Base-by-base conservation (phyloP, 805 yeast genomes). In the Wickerhamomyces sydowiorum region DNA sequence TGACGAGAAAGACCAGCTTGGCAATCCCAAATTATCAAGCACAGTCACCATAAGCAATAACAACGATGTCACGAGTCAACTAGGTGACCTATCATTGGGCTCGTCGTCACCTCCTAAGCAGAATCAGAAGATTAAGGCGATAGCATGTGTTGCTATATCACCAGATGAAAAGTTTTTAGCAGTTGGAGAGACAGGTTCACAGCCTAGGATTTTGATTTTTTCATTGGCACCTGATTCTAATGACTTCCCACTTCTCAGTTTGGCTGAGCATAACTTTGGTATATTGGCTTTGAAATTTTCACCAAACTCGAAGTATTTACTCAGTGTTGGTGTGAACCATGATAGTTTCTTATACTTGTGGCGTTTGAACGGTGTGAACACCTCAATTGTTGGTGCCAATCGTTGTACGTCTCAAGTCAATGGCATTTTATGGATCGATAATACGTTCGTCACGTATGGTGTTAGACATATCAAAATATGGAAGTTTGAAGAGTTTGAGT, bases 341-440 rank as follows among this genome's bases (percentile, higher is more conserved):
- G 93, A 84, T 56, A 88, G 90, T 1, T 80, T 70, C 43, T 53
- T 84, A 12, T 74, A 77, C 49, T 59, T 85, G 8, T 84, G 91
- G 90, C 66, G 59, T 37, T 53, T 73, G 13, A 41, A 53, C 10
- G 60, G 64, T 0, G 25, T 53, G 1, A 49, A 58, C 3, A 54
- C 66, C 6, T 53, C 54, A 5, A 63, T 77, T 24, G 55, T 60
- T 18, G 76, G 80, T 0, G 72, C 78, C 29, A 83, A 83, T 59
- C 70, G 76, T 51, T 83, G 89, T 54, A 76, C 84, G 1, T 73
- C 85, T 0, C 66, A 70, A 10, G 70, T 84, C 7, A 69, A 75
- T 47, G 77, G 73, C 31, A 52, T 83, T 32, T 38, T 69, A 5
- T 84, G 90, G 90, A 52, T 67, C 25, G 65, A 73, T 42, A 54